phyloP scores from a whole-genome alignment of 805 yeast genomes.

The Myxozyma neglecta region DNA sequence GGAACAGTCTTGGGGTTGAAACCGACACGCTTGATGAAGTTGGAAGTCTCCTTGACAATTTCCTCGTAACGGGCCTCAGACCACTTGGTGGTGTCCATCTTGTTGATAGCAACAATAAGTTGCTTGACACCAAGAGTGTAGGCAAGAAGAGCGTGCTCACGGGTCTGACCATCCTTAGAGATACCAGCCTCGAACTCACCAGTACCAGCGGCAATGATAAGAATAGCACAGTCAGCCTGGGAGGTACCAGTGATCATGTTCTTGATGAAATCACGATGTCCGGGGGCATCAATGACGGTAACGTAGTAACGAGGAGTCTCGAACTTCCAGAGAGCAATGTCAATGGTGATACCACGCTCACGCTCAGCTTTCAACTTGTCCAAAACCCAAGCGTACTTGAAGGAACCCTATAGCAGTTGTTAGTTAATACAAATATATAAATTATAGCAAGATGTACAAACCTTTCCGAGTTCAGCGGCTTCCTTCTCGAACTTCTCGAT shows the following conservation, averaged over 20 bases:
- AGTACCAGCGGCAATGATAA: conserved; percentile 87
- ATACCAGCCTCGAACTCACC: conserved; percentile 97
- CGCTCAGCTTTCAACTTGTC: conserved; percentile 95
- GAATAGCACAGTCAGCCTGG: conserved; percentile 89
- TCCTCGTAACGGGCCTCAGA: conserved; percentile 76
- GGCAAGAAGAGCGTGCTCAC: conserved; percentile 91
- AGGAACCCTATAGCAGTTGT: conserved; percentile 67
- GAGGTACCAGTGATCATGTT: conserved; percentile 95
- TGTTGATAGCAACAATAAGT: conserved; percentile 87
- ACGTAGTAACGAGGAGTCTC: conserved; percentile 87
- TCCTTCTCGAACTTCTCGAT: conserved; percentile 96
- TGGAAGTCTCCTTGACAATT: conserved; percentile 71
- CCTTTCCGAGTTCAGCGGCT: conserved; percentile 86
- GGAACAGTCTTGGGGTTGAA: conserved; percentile 78
- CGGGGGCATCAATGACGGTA: conserved; percentile 93
- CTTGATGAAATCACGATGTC: conserved; percentile 95
- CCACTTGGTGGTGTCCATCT: conserved; percentile 94
- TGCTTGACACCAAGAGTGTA: conserved; percentile 86
- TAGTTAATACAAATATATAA: not conserved
- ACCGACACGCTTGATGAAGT: conserved; percentile 84
- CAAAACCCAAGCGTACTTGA: conserved; percentile 97
- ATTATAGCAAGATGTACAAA: not conserved
- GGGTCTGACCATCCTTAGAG: conserved; percentile 92
- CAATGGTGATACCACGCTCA: conserved; percentile 96
- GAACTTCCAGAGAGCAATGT: conserved; percentile 89